Percentiles rank a stretch among this genome's conserved stretches.
Conservation (phyloP, 2,329 filamentous ascomycete species). For the Thielaviopsis populi region DNA sequence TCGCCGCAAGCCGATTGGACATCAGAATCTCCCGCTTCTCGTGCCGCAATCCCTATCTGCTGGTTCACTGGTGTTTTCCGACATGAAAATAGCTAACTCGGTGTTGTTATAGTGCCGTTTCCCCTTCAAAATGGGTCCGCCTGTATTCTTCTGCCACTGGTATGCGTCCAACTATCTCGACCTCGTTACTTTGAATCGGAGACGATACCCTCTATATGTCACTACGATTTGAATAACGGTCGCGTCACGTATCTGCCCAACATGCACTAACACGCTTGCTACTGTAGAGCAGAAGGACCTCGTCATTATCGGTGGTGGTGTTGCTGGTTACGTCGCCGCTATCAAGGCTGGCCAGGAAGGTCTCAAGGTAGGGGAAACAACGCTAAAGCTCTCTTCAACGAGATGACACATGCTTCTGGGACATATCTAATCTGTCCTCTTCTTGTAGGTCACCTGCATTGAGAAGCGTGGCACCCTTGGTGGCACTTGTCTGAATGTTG, state of each 20-base stretch:
- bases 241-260: neutral
- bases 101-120: neutral
- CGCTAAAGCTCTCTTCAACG: neutral
- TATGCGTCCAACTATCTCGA: conserved; percentile 24
- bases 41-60: neutral
- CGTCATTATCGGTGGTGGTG: conserved; percentile 93
- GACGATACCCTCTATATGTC: no score
- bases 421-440: neutral
- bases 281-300: conserved; percentile 80
- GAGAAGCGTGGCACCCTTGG: conserved; percentile 93
- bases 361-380: conserved; percentile 53
- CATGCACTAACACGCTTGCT: conserved; percentile 25
- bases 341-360: conserved; percentile 98
- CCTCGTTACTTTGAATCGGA: neutral
- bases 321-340: conserved; percentile 94
- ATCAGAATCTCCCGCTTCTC: neutral
- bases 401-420: neutral
- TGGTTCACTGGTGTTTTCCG: neutral
- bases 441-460: conserved; percentile 71
- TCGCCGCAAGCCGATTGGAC: neutral
- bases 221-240: no score
- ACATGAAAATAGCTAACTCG: conserved; percentile 1
- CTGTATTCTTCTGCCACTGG: conserved; percentile 44
- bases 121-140: conserved; percentile 37
- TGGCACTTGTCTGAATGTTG: conserved; percentile 96